Conservation (phyloP, 139 green algal species). For the Chlorella sp. region DNA sequence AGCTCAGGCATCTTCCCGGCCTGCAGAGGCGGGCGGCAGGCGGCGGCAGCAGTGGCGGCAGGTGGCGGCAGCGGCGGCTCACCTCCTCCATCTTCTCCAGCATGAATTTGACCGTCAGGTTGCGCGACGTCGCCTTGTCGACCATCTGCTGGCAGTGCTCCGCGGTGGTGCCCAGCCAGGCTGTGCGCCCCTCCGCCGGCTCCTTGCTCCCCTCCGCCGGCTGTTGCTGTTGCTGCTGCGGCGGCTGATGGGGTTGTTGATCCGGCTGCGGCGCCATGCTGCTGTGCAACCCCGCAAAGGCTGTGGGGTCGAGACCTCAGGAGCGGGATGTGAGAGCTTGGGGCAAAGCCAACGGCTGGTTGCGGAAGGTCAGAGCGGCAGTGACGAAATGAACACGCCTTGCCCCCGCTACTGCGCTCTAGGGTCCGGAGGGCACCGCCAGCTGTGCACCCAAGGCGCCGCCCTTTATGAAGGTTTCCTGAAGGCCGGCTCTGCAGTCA, state of each 20-base stretch:
- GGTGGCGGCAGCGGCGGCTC: neutral
- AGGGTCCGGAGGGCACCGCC: too few species aligned
- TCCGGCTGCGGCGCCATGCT: neutral
- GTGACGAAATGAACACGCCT: too few species aligned
- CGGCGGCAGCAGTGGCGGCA: neutral
- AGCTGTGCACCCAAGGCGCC: too few species aligned
- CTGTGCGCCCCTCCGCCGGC: slow-evolving; percentile 11
- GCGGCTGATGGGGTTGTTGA: neutral
- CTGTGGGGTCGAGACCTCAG: neutral
- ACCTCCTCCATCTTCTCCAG: slow-evolving; percentile 76
- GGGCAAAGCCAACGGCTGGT: neutral
- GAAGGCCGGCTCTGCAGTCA: too few species aligned
- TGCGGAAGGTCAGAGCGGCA: neutral
- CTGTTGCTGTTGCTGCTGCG: neutral
- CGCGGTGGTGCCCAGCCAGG: slow-evolving; percentile 33
- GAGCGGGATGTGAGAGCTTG: neutral
- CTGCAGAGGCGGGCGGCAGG: neutral
- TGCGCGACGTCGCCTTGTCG: slow-evolving; percentile 55
- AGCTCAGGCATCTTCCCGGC: neutral
- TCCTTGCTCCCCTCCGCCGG: neutral
- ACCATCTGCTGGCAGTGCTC: slow-evolving; percentile 60
- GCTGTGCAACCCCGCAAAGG: neutral
- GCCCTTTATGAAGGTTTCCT: too few species aligned
- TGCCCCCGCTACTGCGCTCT: too few species aligned
- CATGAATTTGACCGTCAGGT: slow-evolving; percentile 78